Percentiles rank a stretch among this genome's conserved stretches.
phyloP scores from a whole-genome alignment of 495 filamentous ascomycete genomes.

The Bryoglossum gracile region DNA sequence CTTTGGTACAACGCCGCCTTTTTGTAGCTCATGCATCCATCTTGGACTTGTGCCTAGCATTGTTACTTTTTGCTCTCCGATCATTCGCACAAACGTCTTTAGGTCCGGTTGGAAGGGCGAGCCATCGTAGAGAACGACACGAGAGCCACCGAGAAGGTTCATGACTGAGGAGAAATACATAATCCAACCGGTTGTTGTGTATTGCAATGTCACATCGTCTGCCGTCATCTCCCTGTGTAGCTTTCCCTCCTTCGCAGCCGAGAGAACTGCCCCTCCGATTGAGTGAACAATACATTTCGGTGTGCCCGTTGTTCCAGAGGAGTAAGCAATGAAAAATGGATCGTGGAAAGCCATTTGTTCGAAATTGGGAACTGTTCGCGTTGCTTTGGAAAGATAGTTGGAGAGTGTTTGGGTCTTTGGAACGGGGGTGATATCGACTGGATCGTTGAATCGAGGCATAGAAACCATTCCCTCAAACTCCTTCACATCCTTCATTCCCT shows the following conservation, averaged over 20 bases:
- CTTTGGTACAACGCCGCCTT: slow-evolving; percentile 49
- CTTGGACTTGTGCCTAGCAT: slow-evolving; percentile 65
- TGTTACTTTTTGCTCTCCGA: slow-evolving; percentile 51
- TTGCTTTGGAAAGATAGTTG: slow-evolving; percentile 42
- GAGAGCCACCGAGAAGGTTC: slow-evolving; percentile 46
- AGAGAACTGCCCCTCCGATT: slow-evolving; percentile 53
- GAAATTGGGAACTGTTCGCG: slow-evolving; percentile 40
- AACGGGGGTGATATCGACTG: slow-evolving; percentile 51
- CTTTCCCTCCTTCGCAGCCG: slow-evolving; percentile 50
- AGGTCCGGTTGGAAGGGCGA: slow-evolving; percentile 64
- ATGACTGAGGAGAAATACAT: slow-evolving; percentile 63
- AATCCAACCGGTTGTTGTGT: slow-evolving; percentile 62
- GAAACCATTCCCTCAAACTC: slow-evolving; percentile 58
- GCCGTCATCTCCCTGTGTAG: slow-evolving; percentile 50
- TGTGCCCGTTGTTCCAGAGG: slow-evolving; percentile 62
- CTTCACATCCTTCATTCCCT: slow-evolving; percentile 48
- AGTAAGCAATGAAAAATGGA: slow-evolving; percentile 67
- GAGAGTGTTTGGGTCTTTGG: slow-evolving; percentile 46
- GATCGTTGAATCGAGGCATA: slow-evolving; percentile 55
- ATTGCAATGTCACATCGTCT: slow-evolving; percentile 40
- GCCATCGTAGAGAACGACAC: slow-evolving; percentile 66
- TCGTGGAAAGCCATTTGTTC: slow-evolving; percentile 56
- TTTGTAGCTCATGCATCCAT: slow-evolving; percentile 63
- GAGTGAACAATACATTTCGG: slow-evolving; percentile 74
- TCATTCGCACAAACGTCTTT: slow-evolving; percentile 49